phyloP scores from a whole-genome alignment of 257 asterid genomes.

The Jacaranda mimosifolia region DNA sequence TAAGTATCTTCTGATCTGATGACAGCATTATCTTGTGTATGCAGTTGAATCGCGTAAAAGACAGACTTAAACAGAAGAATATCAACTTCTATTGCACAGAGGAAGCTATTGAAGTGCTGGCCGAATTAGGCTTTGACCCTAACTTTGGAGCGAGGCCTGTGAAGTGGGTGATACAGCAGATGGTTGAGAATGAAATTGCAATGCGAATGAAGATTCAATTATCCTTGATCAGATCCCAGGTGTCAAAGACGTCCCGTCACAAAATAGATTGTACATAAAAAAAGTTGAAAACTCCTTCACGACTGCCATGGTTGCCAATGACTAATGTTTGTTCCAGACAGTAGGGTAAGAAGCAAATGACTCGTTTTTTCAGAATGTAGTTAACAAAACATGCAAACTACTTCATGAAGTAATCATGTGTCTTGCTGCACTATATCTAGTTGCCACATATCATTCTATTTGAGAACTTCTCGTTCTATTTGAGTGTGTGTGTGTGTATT shows the following conservation, averaged over 20 bases:
- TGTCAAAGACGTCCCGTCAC: constrained; percentile 41
- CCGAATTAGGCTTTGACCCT: constrained; percentile 81
- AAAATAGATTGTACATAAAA: constrained; percentile 58
- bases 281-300: constrained; percentile 41
- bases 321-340: constrained; percentile 33
- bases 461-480: no score
- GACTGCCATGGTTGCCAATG: constrained; percentile 67
- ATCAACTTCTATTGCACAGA: constrained; percentile 65
- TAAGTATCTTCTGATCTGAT: constrained; percentile 11
- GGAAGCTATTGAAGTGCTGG: constrained; percentile 65
- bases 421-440: background rate
- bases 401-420: background rate
- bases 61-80: constrained; percentile 79
- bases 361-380: no score
- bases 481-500: no score
- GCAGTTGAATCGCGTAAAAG: constrained; percentile 83
- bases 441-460: no score
- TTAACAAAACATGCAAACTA: background rate
- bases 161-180: constrained; percentile 84
- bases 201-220: constrained; percentile 73
- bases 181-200: constrained; percentile 93
- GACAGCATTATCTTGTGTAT: constrained; percentile 11
- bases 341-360: no score
- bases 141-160: constrained; percentile 96
- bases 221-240: constrained; percentile 60